Base-by-base conservation (phyloP, 1,139 yeast genomes). In the Ogataea hybrid region DNA sequence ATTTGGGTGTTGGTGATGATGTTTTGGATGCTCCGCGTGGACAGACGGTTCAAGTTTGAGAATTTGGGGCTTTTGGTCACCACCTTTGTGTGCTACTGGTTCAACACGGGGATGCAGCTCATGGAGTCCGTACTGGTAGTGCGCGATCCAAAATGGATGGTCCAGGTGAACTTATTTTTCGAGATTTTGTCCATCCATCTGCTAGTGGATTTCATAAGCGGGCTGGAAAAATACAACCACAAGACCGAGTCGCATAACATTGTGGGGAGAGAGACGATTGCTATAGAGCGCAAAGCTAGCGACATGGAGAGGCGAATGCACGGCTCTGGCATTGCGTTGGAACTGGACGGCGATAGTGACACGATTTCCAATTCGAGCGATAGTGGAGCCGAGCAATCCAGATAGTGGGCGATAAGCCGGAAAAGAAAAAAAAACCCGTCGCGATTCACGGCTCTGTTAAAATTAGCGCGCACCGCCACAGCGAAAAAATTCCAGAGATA, bases 181-280 rank as follows among this genome's bases (percentile, higher is more conserved):
- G 54, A 54, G 14, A 37, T 53, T 4, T 33, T 56, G 14, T 35
- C 53, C 11, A 44, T 50, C 22, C 52, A 53, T 10, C 41, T 59
- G 41, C 48, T 56, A 8, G 55, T 55, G 47, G 62, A 59, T 42
- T 40, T 58, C 29, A 40, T 53, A 6, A 46, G 44, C 25, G 51
- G 53, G 34, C 47, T 51, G 29, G 51, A 52, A 39, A 39, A 44
- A 21, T 46, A 44, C 21, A 48, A 48, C 31, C 45, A 47, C 14
- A 30, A 43, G 11, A 32, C 44, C 5, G 60, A 56, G 32, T 33
- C 45, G 14, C 42, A 41, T 14, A 56, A 56, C 15, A 48, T 56
- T 6, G 56, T 56, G 21, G 60, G 60, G 3, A 43, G 60, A 15
- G 54, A 53, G 31, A 48, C 42, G 9, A 21, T 37, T n/a, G 41